Base-by-base conservation (phyloP, 2,329 filamentous ascomycete species). In the Clonostachys byssicola region DNA sequence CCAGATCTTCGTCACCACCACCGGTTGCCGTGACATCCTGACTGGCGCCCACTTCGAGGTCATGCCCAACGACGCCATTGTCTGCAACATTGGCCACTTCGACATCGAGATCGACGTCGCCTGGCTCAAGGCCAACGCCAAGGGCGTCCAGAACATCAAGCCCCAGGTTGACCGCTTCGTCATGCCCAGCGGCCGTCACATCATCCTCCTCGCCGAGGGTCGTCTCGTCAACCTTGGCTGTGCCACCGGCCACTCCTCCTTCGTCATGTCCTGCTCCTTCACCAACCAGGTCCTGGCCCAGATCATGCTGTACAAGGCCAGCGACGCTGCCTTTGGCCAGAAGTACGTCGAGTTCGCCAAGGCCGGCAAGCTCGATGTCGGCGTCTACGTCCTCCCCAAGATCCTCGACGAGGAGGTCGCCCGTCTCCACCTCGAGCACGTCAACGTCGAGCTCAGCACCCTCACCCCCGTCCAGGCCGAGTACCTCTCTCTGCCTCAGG, bases 191-290 rank as follows among this genome's bases (percentile, higher is more conserved):
- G 94, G 94, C 75, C 86, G 89, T 64, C 87, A 97, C 83, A 92
- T 99, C 81, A 95, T 99, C 75, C 91, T 99, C 64, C 85, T 99
- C 56, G 94, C 94, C 55, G 94, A 97, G 81, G 94, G 94, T 61
- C 92, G 94, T 80, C 88, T 99, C 57, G 94, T 99, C 78, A 99
- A 99, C 87, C 82, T 99, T 62, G 94, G 94, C 74, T 99, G 94
- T 75, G 94, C 94, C 68, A 99, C 94, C 56, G 94, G 94, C 60
- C 94, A 99, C 88, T 96, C 92, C 60, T 97, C 92, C 46, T 99
- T 99, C 75, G 94, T 99, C 59, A 97, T 99, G 94, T 96, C 92
- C 63, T 99, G 94, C 88, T 97, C 92, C 56, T 99, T 99, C 88
- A 95, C 92, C 83, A 99, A 99, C 88, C 94, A 99, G 83, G 94